A percentile compares a stretch with the other conserved stretches of the same genome.
Conservation (phyloP, 331 rosid genomes). For the Quercus phellos region DNA sequence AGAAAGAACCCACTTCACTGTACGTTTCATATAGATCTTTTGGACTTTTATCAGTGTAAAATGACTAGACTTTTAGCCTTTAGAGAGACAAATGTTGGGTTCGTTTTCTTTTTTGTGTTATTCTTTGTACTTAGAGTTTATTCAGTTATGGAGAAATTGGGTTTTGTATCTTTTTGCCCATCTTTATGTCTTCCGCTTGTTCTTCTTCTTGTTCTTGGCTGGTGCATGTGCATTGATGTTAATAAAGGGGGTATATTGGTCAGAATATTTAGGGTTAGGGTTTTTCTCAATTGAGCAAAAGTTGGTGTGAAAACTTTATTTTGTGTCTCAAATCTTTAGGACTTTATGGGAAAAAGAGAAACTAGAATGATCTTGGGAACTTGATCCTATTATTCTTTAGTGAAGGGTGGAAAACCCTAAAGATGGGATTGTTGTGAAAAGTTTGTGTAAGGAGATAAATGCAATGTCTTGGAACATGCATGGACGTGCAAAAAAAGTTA, state of each 20-base stretch:
- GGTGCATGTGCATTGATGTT: neutral
- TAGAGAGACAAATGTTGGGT: neutral
- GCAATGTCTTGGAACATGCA: constrained; percentile 35
- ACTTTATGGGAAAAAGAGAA: constrained; percentile 27
- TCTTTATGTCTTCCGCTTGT: neutral
- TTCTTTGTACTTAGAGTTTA: constrained; percentile 35
- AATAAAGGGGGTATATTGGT: neutral
- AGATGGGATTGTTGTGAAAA: constrained; percentile 19
- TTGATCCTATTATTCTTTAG: constrained; percentile 21
- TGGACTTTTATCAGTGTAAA: constrained; percentile 9
- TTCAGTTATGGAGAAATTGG: neutral
- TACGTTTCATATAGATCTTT: constrained; percentile 11
- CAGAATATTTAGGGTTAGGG: constrained; percentile 47
- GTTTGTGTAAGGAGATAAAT: constrained; percentile 19
- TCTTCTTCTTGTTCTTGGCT: neutral
- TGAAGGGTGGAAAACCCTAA: constrained; percentile 13
- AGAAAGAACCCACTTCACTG: constrained; percentile 6
- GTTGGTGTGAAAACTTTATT: constrained; percentile 12
- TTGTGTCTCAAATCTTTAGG: constrained; percentile 10
- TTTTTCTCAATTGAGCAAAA: constrained; percentile 18
- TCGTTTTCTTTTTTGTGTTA: neutral
- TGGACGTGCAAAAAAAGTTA: constrained; percentile 33
- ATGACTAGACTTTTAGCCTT: constrained; percentile 22
- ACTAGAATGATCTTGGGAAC: constrained; percentile 25
- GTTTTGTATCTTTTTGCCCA: neutral